Evolutionary conservation across 768 basidiomycete genomes (phyloP).

Genomic region (Dentipellis fragilis): DNA sequence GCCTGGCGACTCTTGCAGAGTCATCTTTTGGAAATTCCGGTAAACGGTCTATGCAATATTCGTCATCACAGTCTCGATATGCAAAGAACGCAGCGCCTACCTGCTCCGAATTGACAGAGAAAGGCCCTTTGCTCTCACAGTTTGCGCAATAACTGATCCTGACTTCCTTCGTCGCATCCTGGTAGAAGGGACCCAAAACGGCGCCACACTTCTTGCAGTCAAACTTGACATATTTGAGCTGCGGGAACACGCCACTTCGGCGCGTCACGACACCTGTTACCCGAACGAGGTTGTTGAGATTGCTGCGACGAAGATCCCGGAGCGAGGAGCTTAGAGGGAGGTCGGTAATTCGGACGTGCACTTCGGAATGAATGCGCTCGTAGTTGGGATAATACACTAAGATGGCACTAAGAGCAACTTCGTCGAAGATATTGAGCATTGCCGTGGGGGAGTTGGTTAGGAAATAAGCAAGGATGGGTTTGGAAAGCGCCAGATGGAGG

Average conservation of each 20-base stretch:
- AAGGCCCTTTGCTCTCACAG: constrained; percentile 93
- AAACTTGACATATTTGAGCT: constrained; percentile 98
- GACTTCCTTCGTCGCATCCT: constrained; percentile 91
- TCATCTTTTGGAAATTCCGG: constrained; percentile 98
- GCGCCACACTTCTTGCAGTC: constrained; percentile 92
- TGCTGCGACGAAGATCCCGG: constrained; percentile 84
- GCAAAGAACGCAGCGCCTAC: constrained; percentile 27
- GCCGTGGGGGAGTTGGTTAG: constrained; percentile 88
- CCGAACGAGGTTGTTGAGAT: constrained; percentile 92
- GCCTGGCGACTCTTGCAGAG: constrained; percentile 94
- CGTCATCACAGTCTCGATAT: background rate
- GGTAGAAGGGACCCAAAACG: constrained; percentile 95
- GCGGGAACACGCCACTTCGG: constrained; percentile 95
- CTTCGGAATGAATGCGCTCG: constrained; percentile 94
- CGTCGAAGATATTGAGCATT: constrained; percentile 92
- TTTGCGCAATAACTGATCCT: constrained; percentile 90
- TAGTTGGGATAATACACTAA: constrained; percentile 94
- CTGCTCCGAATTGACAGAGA: constrained; percentile 94
- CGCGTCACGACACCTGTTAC: constrained; percentile 94
- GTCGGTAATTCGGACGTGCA: constrained; percentile 94
- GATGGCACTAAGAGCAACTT: constrained; percentile 89
- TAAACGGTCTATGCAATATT: constrained; percentile 72
- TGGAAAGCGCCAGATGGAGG: constrained; percentile 85
- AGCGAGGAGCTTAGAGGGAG: constrained; percentile 84
- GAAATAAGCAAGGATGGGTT: constrained; percentile 95